phyloP scores from a whole-genome alignment of 2,329 filamentous ascomycete species.

The Thelonectria olida region DNA sequence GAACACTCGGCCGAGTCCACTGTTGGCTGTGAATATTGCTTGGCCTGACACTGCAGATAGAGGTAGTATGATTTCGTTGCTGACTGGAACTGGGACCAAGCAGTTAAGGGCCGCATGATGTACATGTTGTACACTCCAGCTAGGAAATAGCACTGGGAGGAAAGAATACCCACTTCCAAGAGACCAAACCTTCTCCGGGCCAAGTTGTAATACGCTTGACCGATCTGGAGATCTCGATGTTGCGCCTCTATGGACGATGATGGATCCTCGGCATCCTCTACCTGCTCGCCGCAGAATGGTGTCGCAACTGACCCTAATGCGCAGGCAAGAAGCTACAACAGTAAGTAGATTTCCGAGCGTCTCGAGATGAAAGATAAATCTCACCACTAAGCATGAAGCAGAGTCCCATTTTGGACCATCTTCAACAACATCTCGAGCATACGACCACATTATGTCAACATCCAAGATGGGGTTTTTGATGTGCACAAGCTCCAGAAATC shows the following conservation, averaged over 20 bases:
- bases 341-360: background rate
- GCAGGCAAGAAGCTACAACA: conserved; percentile 28
- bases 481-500: conserved; percentile 37
- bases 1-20: background rate
- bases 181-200: conserved; percentile 39
- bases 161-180: conserved; percentile 40
- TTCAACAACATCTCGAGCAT: conserved; percentile 32
- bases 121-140: conserved; percentile 53
- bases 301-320: conserved; percentile 32
- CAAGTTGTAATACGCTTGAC: conserved; percentile 37
- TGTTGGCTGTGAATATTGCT: background rate
- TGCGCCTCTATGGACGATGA: background rate
- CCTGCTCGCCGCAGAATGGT: conserved; percentile 20
- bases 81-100: conserved; percentile 48
- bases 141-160: conserved; percentile 50
- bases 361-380: background rate
- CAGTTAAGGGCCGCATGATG: conserved; percentile 44
- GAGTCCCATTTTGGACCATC: conserved; percentile 38
- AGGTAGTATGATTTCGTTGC: conserved; percentile 45
- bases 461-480: conserved; percentile 41
- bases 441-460: conserved; percentile 28
- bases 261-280: background rate
- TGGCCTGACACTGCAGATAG: conserved; percentile 37
- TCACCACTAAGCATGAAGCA: conserved; percentile 32
- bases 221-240: conserved; percentile 23